Percentiles rank a stretch among this genome's conserved stretches.
phyloP scores from a whole-genome alignment of 192 early-diverging fungal species.

The Coemansia sp. region DNA sequence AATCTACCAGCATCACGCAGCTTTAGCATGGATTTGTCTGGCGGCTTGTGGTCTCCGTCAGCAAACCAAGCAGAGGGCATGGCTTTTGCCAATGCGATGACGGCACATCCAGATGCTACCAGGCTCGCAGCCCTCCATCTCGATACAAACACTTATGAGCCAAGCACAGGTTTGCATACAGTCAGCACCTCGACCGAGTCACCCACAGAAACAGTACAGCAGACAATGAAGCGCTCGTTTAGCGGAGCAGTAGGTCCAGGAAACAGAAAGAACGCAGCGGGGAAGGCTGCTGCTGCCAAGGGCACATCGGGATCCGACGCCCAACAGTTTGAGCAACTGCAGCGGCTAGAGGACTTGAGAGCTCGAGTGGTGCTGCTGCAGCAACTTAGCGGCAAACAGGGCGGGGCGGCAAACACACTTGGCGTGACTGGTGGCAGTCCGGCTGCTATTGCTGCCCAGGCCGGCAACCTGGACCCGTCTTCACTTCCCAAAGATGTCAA shows the following conservation, averaged over 20 bases:
- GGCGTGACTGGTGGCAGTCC: not conserved
- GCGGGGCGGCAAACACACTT: constrained; percentile 2
- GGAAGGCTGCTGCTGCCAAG: not conserved
- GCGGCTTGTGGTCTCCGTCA: constrained; percentile 6
- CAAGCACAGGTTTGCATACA: not conserved
- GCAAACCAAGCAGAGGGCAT: not conserved
- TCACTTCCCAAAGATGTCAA: constrained; percentile 22
- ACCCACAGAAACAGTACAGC: not conserved
- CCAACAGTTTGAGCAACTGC: constrained; percentile 39
- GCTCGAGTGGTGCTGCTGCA: constrained; percentile 42
- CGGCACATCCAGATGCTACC: constrained; percentile 1
- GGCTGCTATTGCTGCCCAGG: not conserved
- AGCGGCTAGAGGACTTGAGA: constrained; percentile 47
- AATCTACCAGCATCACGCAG: not conserved
- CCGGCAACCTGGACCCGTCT: not conserved
- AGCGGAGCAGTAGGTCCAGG: not conserved
- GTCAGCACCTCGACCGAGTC: not conserved
- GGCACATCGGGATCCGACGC: not conserved
- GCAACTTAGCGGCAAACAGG: constrained; percentile 31
- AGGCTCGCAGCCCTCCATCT: not conserved
- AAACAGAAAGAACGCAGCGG: not conserved
- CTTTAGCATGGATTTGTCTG: constrained; percentile 11
- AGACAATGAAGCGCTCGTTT: constrained; percentile 11
- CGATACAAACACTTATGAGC: not conserved
- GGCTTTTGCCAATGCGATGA: not conserved